Evolutionary conservation across 2,329 filamentous ascomycete genomes (phyloP), one percentile per base, ranked within the genome.

Genomic region (Bisporella sp.): DNA sequence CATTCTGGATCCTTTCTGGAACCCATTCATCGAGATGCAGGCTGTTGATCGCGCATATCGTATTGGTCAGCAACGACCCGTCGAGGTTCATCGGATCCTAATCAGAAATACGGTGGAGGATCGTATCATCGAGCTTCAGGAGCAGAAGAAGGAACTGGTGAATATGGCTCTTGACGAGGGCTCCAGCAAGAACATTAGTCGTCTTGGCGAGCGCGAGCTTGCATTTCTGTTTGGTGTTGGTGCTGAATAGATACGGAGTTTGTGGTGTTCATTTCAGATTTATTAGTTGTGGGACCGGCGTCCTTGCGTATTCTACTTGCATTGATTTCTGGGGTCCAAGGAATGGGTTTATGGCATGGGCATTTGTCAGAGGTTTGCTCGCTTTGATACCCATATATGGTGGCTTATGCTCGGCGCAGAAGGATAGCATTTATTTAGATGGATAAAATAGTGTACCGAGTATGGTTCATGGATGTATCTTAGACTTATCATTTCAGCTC

Each of bases 1-100:
- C 66, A 87, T 96, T 56, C 82, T 95, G 63, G 90, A 96, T 64
- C 90, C 90, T 0, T 95, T 95, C 71, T 96, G 89, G 89, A 96
- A 96, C 56, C 91, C 90, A 0, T 95, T 86, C 64, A 86, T 95
- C 45, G 91, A 96, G 69, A 89, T 90, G 68, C 91, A 96, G 69
- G 91, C 91, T 4, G 84, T 96, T 46, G 91, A 95, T 65, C 85
- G 91, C 28, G 88, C 90, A 2, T 86, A 96, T 67, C 85, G 91
- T 7, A 91, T 96, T 58, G 90, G 90, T 1, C 91, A 96, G 69
- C 71, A 75, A 57, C 76, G 77, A 4, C 72, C 82, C 6, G 91
- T 96, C 4, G 77, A 82, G 49, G 85, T 96, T 1, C 89, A 96
- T 64, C 84, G 89, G 4, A 78, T 96, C 29, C 71, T 96, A 3